Evolutionary conservation across 129 eudicot genomes (phyloP), one percentile per base, ranked within the genome.

Genomic region (Logfia minima): DNA sequence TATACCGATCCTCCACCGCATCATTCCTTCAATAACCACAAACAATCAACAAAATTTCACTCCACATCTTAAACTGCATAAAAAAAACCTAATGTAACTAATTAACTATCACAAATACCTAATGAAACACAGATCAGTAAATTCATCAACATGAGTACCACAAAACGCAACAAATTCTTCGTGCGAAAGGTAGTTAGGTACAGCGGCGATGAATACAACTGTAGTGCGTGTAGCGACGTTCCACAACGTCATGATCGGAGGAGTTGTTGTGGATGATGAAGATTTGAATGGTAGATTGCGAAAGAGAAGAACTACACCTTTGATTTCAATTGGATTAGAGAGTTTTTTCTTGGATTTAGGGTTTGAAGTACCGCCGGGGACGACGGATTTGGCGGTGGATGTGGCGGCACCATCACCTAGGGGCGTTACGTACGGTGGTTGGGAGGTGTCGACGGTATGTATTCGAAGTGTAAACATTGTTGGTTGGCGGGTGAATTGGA

Each of bases 1-100:
- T 91, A 53, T 95, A 95, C 71, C 99, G 83, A 75, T 95, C 96
- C 66, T 95, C 99, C 81, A 95, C 83, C 0, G 83, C 96, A 82
- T 95, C 97, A 68, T 95, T 90, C 84, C 99, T 95, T 73, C 45
- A 8, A 63, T 14, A 61, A 48, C 67, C 24, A 58, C 22, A 58
- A 17, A 43, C 0, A 76, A 35, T 18, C 14, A 45, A 52, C 10
- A 14, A 19, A n/a, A 58, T 1, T 58, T 8, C 4, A n/a, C n/a
- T n/a, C n/a, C n/a, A n/a, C n/a, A n/a, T n/a, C n/a, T n/a, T 14
- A 48, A 48, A 45, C 4, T 17, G 18, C 4, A 11, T 8, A 14
- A 48, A 45, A 1, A 4, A n/a, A 58, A 11, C 28, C 63, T 58
- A 8, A 8, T 1, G 28, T 6, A 10, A 53, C 3, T 19, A 59